Base-by-base conservation (phyloP, 2,329 filamentous ascomycete species). In the Aspergillus hortae region DNA sequence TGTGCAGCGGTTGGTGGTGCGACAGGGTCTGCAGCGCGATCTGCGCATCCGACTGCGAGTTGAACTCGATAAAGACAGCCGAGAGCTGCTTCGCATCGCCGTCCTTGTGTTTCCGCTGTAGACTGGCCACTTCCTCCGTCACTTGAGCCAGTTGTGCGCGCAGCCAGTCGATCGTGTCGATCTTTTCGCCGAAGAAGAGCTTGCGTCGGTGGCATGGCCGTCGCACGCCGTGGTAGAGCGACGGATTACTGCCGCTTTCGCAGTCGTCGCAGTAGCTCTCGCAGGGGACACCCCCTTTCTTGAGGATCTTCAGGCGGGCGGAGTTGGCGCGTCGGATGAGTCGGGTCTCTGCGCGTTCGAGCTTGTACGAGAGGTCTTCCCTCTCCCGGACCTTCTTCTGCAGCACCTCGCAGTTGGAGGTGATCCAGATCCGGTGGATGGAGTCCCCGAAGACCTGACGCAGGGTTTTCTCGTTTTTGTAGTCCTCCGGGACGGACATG, bases 21-120 rank as follows among this genome's bases (percentile, higher is more conserved):
- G 91, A 86, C 12, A 96, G 76, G 2, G 87, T 86, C 68, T 97
- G 94, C 64, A 85, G 88, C 9, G 92, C 92, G 42, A 85, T 82
- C 69, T 97, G 92, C 7, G 94, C 94, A 48, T 89, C 87, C 46
- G 87, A 81, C 66, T 96, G 90, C 0, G 82, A 85, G 41, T 81
- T 77, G 63, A 96, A 99, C 67, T 97, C 92, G 62, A 97, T 84
- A 61, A 99, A 99, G 7, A 92, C 89, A 17, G 90, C 87, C 10
- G 87, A 82, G 10, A 90, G 75, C 55, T 83, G 80, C 56, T 85
- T 82, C 44, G 79, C 83, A 17, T 88, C 80, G 35, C 87, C 82
- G 15, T 77, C 72, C 46, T 79, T 80, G 64, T 91, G 87, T 32
- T 80, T 78, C 40, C 77, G 77, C 65, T 94, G 89, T 11, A 83